Conservation (phyloP, 306 rosid genomes). For the Corylus heterophylla region DNA sequence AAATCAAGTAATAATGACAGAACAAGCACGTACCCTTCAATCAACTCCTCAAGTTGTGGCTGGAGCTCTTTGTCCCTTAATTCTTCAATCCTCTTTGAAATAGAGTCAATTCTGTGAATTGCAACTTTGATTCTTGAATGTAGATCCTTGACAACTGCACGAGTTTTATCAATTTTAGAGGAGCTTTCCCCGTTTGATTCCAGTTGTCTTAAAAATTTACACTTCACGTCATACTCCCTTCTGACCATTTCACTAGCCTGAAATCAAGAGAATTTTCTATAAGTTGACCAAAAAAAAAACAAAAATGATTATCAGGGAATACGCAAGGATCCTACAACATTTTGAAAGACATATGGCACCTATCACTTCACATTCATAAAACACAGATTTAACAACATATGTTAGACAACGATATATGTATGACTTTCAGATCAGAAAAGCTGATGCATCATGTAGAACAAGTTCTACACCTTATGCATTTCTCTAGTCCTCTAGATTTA, state of each 20-base stretch:
- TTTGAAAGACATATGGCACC: conserved; percentile 3
- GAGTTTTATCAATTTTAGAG: conserved; percentile 69
- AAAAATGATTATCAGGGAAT: neutral
- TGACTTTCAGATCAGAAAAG: conserved; percentile 2
- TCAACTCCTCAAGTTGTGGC: conserved; percentile 95
- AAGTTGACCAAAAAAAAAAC: neutral
- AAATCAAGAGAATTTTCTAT: conserved; percentile 9
- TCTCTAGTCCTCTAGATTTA: neutral
- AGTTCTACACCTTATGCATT: neutral
- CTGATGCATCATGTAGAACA: neutral
- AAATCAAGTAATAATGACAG: neutral
- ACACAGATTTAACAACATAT: neutral
- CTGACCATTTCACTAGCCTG: conserved; percentile 90
- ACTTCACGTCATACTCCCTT: conserved; percentile 75
- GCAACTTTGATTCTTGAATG: conserved; percentile 89
- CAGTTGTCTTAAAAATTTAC: conserved; percentile 71
- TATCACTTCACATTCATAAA: neutral
- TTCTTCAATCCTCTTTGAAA: conserved; percentile 89
- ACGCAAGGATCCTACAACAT: neutral
- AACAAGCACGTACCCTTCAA: conserved; percentile 65
- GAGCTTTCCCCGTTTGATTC: conserved; percentile 69
- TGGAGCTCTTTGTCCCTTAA: conserved; percentile 93
- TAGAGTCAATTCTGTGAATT: conserved; percentile 81
- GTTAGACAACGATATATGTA: neutral
- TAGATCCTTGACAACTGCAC: conserved; percentile 84